phyloP scores from a whole-genome alignment of 306 rosid species.

The Malus fusca region DNA sequence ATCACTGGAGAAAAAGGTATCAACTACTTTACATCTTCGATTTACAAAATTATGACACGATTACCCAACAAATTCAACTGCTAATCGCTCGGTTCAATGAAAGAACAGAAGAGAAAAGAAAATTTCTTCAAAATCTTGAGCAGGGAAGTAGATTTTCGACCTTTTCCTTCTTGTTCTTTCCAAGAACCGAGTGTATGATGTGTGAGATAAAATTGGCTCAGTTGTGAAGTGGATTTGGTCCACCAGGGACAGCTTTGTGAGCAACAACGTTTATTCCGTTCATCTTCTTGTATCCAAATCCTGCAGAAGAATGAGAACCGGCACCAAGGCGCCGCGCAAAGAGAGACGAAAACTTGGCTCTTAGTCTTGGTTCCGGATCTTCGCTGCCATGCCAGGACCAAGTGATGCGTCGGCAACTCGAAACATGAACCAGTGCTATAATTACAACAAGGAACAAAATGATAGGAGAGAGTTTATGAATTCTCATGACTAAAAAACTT shows the following conservation, averaged over 20 bases:
- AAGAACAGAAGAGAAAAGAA: background rate
- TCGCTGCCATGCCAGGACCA: conserved; percentile 6
- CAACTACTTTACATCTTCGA: background rate
- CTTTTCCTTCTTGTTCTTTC: background rate
- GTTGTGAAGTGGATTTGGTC: conserved; percentile 77
- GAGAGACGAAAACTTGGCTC: conserved; percentile 17
- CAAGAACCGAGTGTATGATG: background rate
- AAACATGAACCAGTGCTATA: conserved; percentile 25
- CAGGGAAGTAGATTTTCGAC: background rate
- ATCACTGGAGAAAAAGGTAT: background rate
- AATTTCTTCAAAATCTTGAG: background rate
- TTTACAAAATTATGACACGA: background rate
- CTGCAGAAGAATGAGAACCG: conserved; percentile 9
- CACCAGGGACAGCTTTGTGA: conserved; percentile 44
- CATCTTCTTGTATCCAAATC: conserved; percentile 11
- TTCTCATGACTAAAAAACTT: conserved; percentile 32
- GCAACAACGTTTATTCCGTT: conserved; percentile 20
- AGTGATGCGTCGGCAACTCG: conserved; percentile 29
- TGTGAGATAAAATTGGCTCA: conserved; percentile 13
- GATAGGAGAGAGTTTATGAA: conserved; percentile 17
- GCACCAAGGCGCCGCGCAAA: conserved; percentile 3
- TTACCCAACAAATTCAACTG: background rate
- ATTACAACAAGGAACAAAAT: conserved; percentile 19
- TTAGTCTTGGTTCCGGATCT: conserved; percentile 22
- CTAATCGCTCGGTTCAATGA: background rate